Base-by-base conservation (phyloP, 495 filamentous ascomycete genomes). In the Xylaria bambusicola region DNA sequence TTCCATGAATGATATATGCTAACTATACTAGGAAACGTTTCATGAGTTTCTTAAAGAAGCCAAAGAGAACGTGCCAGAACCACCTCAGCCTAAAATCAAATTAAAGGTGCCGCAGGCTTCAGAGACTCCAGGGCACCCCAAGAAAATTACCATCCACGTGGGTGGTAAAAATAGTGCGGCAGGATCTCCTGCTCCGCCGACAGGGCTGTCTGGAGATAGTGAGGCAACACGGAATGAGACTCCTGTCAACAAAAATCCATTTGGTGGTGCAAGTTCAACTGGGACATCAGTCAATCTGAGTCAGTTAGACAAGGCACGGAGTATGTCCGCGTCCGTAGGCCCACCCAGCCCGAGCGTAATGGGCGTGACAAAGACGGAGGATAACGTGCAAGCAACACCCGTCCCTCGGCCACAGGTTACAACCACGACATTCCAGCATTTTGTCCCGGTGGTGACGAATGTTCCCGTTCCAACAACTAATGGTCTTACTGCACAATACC, bases 21-120 rank as follows among this genome's bases (percentile, higher is more conserved):
- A 62, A 77, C 51, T 46, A 8, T 47, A 15, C 7, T 56, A 91
- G 87, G 70, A 80, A 63, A 77, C 80, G 56, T 93, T 96, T 63
- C 73, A 82, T 24, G 74, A 80, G 29, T 79, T 85, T 27, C 63
- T 96, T 13, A 81, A 77, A 35, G 83, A 89, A 63, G 92, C 90
- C 1, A 93, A 89, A 68, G 67, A 76, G 26, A 76, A 74, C 41
- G 82, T 86, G 9, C 75, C 77, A 23, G 87, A 91, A 64, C 83
- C 88, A 6, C 71, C 82, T 29, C 86, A 88, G 61, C 84, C 87
- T 29, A 90, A 89, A 69, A 85, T 95, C 61, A 93, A 90, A 64
- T 76, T 94, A 33, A 91, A 90, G 70, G 76, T 92, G 64, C 72
- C 70, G 1, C 61, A 69, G 5, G 70, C 67, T 17, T 59, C 66